Conservation (phyloP, 306 rosid species). For the Pyrus communis region DNA sequence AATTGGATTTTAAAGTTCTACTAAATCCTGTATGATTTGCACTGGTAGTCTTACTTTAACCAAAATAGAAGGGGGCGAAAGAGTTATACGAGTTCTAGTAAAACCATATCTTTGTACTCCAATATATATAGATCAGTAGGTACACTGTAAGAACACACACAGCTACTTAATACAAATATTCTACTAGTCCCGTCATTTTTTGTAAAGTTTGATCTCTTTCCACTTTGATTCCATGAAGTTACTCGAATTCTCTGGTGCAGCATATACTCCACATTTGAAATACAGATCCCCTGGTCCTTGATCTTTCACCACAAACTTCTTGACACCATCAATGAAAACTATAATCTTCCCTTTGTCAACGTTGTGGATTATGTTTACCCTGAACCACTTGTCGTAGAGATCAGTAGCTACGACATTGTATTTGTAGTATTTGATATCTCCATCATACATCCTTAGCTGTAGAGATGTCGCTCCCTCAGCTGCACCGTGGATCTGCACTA, state of each 20-base stretch:
- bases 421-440: slow-evolving; percentile 16
- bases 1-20: not conserved
- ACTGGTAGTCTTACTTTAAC: not conserved
- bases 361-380: slow-evolving; percentile 28
- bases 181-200: not conserved
- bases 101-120: not conserved
- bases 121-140: not conserved
- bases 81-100: not conserved
- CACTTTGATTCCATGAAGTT: slow-evolving; percentile 28
- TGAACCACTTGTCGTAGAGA: slow-evolving; percentile 29
- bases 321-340: slow-evolving; percentile 17
- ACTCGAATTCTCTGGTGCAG: slow-evolving; percentile 19
- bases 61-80: not conserved
- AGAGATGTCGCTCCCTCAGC: slow-evolving; percentile 18
- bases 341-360: slow-evolving; percentile 17
- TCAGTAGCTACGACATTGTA: slow-evolving; percentile 6
- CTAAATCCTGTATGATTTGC: not conserved
- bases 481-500: slow-evolving; percentile 26
- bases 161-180: not conserved
- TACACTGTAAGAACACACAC: not conserved
- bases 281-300: slow-evolving; percentile 24
- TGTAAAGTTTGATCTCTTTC: slow-evolving; percentile 22
- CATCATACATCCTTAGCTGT: slow-evolving; percentile 19
- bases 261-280: slow-evolving; percentile 31
- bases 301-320: slow-evolving; percentile 20